Evolutionary conservation across 331 rosid species (phyloP), one percentile per base, ranked within the genome.

Genomic region (Arachis monticola): DNA sequence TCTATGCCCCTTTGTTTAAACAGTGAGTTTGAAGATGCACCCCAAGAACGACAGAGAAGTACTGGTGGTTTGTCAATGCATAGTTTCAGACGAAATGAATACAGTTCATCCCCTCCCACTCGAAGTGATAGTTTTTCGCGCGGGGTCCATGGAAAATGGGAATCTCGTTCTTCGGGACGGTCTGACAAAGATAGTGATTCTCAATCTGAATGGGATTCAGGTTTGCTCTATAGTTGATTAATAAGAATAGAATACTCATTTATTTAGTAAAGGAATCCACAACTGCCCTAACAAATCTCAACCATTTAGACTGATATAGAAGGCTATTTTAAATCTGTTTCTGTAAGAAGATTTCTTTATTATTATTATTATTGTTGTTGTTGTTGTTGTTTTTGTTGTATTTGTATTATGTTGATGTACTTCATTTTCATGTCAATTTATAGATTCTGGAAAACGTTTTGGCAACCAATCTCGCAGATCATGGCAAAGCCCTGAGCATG

Each of bases 401-500:
- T 31, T n/a, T 69, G 62, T 50, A 10, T 59, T 66, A 8, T 77
- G 17, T 52, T 73, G 69, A 71, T 74, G 69, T 57, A 40, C 65
- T 77, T 77, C 51, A 60, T 69, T 50, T 73, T 66, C 67, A 46
- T 80, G 77, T 81, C 53, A 64, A 75, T 84, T 48, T 70, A 71
- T 88, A 90, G 99, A 95, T 78, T 81, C 94, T 50, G 92, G 91
- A 75, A 89, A 81, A 82, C 89, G 83, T 32, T 58, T 81, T 70
- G 90, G 91, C 76, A 91, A 83, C 70, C 93, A 86, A 55, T 75
- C 97, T 67, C 84, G 85, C 41, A 89, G 87, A 67, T 63, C 99
- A 80, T 81, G 84, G 86, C 98, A 92, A 84, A 91, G 83, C 79
- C 97, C 96, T 59, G 99, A 95, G 85, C 99, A 95, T 79, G 99